These are phyloP conservation scores for Sporothrix mexicana DNA, from an alignment of 2,329 filamentous ascomycete species.

Conservation along the genomic window DNA sequence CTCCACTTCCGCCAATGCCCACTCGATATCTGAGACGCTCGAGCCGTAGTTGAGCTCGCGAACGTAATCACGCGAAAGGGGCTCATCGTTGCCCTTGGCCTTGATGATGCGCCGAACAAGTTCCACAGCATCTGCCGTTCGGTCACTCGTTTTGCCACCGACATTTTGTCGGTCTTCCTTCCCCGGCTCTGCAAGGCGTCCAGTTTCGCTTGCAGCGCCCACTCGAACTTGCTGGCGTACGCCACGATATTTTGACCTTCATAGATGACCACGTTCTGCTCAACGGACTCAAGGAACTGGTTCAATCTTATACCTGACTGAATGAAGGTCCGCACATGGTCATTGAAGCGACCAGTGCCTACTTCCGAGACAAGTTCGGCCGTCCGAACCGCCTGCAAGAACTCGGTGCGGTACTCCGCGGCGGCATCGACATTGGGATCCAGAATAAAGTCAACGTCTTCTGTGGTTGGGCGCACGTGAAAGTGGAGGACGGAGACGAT, in stretches of 20 bases:
- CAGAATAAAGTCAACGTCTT: not conserved
- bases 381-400: not conserved
- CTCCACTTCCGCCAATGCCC: not conserved
- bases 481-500: not conserved
- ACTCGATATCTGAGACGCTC: not conserved
- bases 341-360: not conserved
- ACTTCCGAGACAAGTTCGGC: not conserved
- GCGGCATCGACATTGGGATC: slow-evolving; percentile 1
- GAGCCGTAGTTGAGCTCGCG: not conserved
- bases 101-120: not conserved
- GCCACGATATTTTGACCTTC: not conserved
- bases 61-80: not conserved
- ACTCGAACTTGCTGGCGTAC: not conserved
- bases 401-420: not conserved
- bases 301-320: not conserved
- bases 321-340: not conserved
- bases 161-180: not conserved
- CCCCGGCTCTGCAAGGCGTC: not conserved
- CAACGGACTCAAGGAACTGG: not conserved
- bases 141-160: not conserved
- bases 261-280: not conserved
- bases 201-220: not conserved
- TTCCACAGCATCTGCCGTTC: not conserved
- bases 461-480: not conserved
- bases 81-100: not conserved